Conservation (phyloP, 768 basidiomycete species). For the Collybia mongolica region DNA sequence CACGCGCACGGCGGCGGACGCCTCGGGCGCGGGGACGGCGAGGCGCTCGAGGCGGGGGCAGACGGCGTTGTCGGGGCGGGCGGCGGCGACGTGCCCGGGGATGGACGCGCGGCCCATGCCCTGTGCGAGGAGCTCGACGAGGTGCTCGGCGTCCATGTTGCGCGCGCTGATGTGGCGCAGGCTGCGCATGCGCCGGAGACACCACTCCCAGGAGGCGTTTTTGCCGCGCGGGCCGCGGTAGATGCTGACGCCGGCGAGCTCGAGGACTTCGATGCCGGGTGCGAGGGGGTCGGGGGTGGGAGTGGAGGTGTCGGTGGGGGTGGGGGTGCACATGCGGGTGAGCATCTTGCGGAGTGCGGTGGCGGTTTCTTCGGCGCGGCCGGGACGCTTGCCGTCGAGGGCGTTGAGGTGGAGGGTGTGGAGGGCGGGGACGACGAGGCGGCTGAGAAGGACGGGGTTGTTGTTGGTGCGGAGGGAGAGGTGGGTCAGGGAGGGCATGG, state of each 20-base stretch:
- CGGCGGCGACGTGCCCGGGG: neutral
- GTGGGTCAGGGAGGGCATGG: constrained; percentile 17
- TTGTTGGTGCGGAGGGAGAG: constrained; percentile 34
- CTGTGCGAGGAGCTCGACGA: constrained; percentile 16
- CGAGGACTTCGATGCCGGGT: constrained; percentile 15
- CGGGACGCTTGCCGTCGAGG: constrained; percentile 29
- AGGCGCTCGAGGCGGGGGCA: constrained; percentile 2
- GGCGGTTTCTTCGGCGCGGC: constrained; percentile 26
- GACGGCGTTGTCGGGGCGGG: neutral
- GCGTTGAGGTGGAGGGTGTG: constrained; percentile 28
- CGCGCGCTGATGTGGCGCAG: constrained; percentile 20
- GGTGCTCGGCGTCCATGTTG: constrained; percentile 17
- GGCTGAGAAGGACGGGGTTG: constrained; percentile 26
- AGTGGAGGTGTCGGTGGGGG: neutral
- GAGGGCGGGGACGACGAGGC: constrained; percentile 29
- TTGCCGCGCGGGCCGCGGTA: constrained; percentile 3
- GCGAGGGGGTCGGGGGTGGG: constrained; percentile 9
- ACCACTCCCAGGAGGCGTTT: constrained; percentile 25
- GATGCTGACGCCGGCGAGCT: constrained; percentile 22
- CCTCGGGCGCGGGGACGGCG: neutral
- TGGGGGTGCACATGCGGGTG: constrained; percentile 24
- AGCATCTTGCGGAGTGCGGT: constrained; percentile 24
- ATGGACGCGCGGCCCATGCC: neutral
- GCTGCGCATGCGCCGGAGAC: constrained; percentile 24
- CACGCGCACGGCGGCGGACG: neutral